Conservation (phyloP, 352 stramenopile species). For the Phytophthora tubulina region DNA sequence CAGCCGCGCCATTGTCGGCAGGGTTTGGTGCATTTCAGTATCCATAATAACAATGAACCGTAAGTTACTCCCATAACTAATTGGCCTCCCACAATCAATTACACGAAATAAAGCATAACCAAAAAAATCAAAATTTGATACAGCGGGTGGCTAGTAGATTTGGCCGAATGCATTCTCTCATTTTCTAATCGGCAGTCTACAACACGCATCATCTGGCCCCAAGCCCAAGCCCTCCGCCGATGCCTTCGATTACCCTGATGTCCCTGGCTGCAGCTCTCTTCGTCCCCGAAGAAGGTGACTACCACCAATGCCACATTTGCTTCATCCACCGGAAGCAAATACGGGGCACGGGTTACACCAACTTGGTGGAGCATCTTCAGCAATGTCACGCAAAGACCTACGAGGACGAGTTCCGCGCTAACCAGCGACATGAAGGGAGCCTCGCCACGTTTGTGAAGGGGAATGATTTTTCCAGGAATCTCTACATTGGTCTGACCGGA, state of each 20-base stretch:
- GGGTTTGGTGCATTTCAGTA: background rate
- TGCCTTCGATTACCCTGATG: background rate
- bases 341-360: slow-evolving; percentile 11
- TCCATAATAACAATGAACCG: background rate
- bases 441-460: slow-evolving; percentile 14
- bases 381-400: background rate
- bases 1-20: no score
- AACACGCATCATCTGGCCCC: no score
- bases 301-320: slow-evolving; percentile 19
- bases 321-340: slow-evolving; percentile 16
- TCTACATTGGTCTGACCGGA: slow-evolving; percentile 33
- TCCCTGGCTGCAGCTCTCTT: slow-evolving; percentile 7
- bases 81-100: background rate
- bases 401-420: slow-evolving; percentile 12
- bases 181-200: no score
- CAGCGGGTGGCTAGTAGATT: no score
- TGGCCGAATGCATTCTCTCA: no score
- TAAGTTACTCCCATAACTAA: background rate
- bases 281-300: slow-evolving; percentile 11
- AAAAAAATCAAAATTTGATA: background rate
- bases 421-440: slow-evolving; percentile 11
- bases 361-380: slow-evolving; percentile 12
- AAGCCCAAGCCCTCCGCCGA: background rate
- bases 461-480: slow-evolving; percentile 9
- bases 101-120: background rate